phyloP scores from a whole-genome alignment of 495 filamentous ascomycete genomes.

The Terfezia claveryi region DNA sequence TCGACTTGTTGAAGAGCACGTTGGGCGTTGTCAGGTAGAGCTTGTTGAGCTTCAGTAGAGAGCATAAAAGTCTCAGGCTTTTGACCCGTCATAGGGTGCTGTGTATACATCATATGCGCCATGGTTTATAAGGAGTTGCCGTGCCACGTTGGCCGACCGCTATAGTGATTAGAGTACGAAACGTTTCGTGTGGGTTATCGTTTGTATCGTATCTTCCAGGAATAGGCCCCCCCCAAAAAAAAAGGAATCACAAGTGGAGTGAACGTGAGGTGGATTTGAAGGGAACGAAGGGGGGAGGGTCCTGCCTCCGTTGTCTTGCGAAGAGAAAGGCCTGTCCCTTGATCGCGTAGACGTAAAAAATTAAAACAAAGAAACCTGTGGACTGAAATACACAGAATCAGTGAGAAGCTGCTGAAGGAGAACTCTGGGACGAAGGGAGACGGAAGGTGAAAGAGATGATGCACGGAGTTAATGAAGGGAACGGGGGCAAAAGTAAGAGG shows the following conservation, averaged over 20 bases:
- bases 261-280: slow-evolving; percentile 7
- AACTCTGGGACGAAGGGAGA: slow-evolving; percentile 10
- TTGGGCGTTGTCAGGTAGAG: slow-evolving; percentile 85
- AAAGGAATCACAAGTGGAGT: slow-evolving; percentile 9
- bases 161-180: slow-evolving; percentile 13
- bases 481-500: background rate
- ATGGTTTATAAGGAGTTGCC: slow-evolving; percentile 4
- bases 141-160: slow-evolving; percentile 9
- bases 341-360: slow-evolving; percentile 20
- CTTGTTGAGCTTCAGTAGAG: slow-evolving; percentile 85
- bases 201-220: background rate
- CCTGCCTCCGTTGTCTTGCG: slow-evolving; percentile 21
- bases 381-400: slow-evolving; percentile 2
- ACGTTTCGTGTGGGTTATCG: slow-evolving; percentile 1
- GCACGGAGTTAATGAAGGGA: slow-evolving; percentile 20
- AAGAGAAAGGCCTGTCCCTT: slow-evolving; percentile 21
- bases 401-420: slow-evolving; percentile 4
- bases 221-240: slow-evolving; percentile 13
- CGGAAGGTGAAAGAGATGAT: slow-evolving; percentile 17
- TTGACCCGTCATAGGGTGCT: slow-evolving; percentile 28
- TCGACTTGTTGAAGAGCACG: slow-evolving; percentile 96
- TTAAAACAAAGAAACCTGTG: slow-evolving; percentile 21
- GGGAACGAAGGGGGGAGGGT: slow-evolving; percentile 21
- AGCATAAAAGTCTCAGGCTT: slow-evolving; percentile 98
- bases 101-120: slow-evolving; percentile 20